phyloP scores from a whole-genome alignment of 495 filamentous ascomycete genomes.

The Daldinia bambusicola region DNA sequence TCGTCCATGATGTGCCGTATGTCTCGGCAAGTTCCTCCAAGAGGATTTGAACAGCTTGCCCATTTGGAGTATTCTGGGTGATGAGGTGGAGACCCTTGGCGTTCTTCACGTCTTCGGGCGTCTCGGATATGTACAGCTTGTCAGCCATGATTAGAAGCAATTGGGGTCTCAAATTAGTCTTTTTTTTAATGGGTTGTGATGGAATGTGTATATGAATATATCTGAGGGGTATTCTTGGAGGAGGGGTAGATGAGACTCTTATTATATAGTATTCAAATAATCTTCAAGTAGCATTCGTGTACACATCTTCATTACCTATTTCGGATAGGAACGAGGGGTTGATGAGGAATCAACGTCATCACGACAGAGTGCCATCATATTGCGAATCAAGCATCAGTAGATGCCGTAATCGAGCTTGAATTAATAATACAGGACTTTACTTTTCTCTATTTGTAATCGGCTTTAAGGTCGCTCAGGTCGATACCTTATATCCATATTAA shows the following conservation, averaged over 20 bases:
- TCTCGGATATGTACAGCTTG: conserved; percentile 54
- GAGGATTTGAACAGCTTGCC: conserved; percentile 46
- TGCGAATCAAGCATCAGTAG: conserved; percentile 25
- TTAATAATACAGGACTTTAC: conserved; percentile 4
- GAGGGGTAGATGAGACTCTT: not conserved
- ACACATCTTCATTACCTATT: not conserved
- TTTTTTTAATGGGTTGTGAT: not conserved
- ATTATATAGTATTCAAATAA: no score
- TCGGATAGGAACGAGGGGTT: conserved; percentile 15
- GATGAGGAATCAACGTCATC: conserved; percentile 28
- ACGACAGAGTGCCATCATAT: conserved; percentile 34
- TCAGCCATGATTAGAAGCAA: conserved; percentile 43
- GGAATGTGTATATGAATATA: not conserved
- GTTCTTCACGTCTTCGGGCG: conserved; percentile 55
- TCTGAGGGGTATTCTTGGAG: not conserved
- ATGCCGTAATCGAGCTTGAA: not conserved
- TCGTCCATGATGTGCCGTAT: conserved; percentile 65
- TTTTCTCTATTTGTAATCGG: conserved; percentile 26
- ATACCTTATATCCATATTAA: not conserved
- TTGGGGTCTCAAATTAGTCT: not conserved
- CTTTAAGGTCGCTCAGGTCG: no score
- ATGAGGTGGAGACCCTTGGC: conserved; percentile 58
- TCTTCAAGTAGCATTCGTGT: no score
- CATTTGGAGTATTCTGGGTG: conserved; percentile 50
- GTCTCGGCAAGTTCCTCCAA: conserved; percentile 53